Base-by-base conservation (phyloP, 2,329 filamentous ascomycete genomes). In the Fusarium burgessii region DNA sequence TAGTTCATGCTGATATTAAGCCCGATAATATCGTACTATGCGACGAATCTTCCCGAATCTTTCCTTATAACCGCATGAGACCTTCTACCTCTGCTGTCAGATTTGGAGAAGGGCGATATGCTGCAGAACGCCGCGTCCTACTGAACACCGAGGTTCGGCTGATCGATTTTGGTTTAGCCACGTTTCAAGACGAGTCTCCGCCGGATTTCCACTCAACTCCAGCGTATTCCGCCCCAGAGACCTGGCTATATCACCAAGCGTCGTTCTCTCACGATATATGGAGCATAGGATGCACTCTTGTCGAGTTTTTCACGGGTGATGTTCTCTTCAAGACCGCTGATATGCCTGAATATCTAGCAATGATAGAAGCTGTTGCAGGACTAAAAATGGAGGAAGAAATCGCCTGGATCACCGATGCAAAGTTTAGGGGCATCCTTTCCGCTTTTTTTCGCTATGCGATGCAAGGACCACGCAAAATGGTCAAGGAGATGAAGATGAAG, bases 1-100 rank as follows among this genome's bases (percentile, higher is more conserved):
- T 99, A 71, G 97, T 99, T 68, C 96, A 99, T 79, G 98, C 96
- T 11, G 90, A 92, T 78, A 80, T 92, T 49, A 92, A 92, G 77
- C 90, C 90, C 0, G 90, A 92, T 76, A 92, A 92, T 74, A 92
- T 92, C 66, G 83, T 92, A 23, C 84, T 92, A 11, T 90, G 89
- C 70, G 85, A 91, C 68, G 88, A 86, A 72, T 82, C 85, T 7
- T 92, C 91, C 72, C 90, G 92, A 76, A 91, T 89, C 3, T 92
- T 92, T 73, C 91, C 89, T 5, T 92, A 92, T 77, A 91, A 90
- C 77, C 85, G 90, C 67, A 87, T 88, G 74, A 91, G 92, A 61
- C 90, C 90, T 5, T 91, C 90, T 0, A 91, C 90, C 2, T 90
- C 88, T 14, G 4, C 2, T 35, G 33, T 35, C 12, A 35, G 33